A percentile compares a stretch with the other conserved stretches of the same genome.
phyloP scores from a whole-genome alignment of 2,329 filamentous ascomycete genomes.

The Aspergillus ibericus region DNA sequence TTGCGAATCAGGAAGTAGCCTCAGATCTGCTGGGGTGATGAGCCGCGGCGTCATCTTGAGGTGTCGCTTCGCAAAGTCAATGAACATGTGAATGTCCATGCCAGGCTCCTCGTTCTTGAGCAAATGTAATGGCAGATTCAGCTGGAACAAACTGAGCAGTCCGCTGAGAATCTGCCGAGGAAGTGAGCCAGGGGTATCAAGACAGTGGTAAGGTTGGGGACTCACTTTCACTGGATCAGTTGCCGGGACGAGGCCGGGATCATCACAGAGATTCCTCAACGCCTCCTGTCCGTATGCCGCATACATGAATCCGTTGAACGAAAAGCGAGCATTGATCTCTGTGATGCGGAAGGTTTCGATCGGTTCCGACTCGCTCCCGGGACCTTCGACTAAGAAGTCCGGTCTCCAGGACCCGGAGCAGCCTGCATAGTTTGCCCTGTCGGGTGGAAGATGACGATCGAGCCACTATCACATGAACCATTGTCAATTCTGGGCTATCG shows the following conservation, averaged over 20 bases:
- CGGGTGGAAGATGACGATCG: too few relatives aligned
- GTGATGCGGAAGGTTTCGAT: constrained; percentile 20
- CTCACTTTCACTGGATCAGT: constrained; percentile 11
- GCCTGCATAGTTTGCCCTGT: too few relatives aligned
- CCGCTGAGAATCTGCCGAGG: constrained; percentile 3
- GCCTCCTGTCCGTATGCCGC: constrained; percentile 10
- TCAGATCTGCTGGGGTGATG: constrained; percentile 11
- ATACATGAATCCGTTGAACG: constrained; percentile 22
- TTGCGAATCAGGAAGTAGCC: constrained; percentile 2
- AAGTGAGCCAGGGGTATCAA: not conserved
- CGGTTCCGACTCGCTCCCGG: not conserved
- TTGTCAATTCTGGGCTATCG: too few relatives aligned
- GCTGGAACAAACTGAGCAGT: constrained; percentile 14
- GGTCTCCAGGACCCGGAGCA: constrained; percentile 25
- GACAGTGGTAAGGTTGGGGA: not conserved
- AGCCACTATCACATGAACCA: too few relatives aligned
- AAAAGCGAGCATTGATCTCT: constrained; percentile 31
- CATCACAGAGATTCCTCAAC: not conserved
- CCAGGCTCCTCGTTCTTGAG: constrained; percentile 19
- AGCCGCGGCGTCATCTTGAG: constrained; percentile 5
- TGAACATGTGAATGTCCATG: constrained; percentile 17
- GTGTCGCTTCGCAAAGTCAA: not conserved
- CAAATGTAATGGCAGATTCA: constrained; percentile 15
- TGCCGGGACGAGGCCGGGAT: not conserved
- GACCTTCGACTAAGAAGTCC: constrained; percentile 24